Percentiles rank a stretch among this genome's conserved stretches.
Evolutionary conservation across 371 early-diverging fungal species (phyloP).

Genomic region (Mortierella sp.): DNA sequence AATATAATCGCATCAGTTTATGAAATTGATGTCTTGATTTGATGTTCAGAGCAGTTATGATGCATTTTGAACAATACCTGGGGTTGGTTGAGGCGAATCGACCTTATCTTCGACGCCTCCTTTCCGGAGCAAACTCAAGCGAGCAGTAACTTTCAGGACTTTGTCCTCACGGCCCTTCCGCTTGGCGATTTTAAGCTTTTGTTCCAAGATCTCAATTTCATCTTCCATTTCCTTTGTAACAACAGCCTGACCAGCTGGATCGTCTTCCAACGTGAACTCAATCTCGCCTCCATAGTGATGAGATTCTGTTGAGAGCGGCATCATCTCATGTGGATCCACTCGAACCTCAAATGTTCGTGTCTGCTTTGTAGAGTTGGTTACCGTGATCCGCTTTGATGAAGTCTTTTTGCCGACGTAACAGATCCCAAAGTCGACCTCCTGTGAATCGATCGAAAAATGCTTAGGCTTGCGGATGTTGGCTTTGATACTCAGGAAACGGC

Average conservation of each 20-base stretch:
- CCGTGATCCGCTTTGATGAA: slow-evolving; percentile 66
- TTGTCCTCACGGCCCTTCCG: slow-evolving; percentile 94
- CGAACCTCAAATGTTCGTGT: slow-evolving; percentile 87
- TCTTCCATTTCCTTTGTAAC: slow-evolving; percentile 91
- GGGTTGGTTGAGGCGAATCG: slow-evolving; percentile 2
- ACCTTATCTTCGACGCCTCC: slow-evolving; percentile 55
- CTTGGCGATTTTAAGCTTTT: slow-evolving; percentile 96
- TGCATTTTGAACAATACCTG: slow-evolving; percentile 10
- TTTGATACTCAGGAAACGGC: slow-evolving; percentile 86
- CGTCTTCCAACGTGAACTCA: slow-evolving; percentile 78
- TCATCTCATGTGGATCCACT: slow-evolving; percentile 79
- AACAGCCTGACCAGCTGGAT: slow-evolving; percentile 66
- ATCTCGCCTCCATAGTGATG: slow-evolving; percentile 66
- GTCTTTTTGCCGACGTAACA: slow-evolving; percentile 71
- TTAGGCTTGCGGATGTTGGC: slow-evolving; percentile 92
- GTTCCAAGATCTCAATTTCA: slow-evolving; percentile 94
- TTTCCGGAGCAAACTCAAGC: slow-evolving; percentile 68
- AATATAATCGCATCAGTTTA: background rate
- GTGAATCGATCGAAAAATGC: slow-evolving; percentile 86
- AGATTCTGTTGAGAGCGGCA: slow-evolving; percentile 40
- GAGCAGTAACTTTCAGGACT: slow-evolving; percentile 85
- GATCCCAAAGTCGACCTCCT: slow-evolving; percentile 83
- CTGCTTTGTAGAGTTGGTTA: slow-evolving; percentile 87
- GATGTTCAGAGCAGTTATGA: too few relatives aligned
- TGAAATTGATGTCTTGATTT: background rate